These are phyloP conservation scores for Lepidium sativum DNA, from an alignment of 345 rosid species.

Conservation along the genomic window DNA sequence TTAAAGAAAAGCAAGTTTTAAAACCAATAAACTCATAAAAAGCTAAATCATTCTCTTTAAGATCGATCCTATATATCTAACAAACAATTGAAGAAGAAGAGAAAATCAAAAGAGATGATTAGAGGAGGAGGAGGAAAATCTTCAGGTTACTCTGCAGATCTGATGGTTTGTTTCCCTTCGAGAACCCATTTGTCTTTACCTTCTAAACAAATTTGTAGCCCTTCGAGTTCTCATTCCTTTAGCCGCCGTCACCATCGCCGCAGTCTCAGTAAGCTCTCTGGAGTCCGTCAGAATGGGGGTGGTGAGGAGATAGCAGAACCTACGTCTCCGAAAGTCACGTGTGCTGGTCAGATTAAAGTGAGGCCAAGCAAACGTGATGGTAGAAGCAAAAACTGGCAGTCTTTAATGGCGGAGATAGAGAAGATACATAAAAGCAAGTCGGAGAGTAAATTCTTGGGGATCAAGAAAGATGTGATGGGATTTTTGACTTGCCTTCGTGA, in stretches of 20 bases:
- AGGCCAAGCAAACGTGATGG: conserved; percentile 34
- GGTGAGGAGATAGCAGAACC: conserved; percentile 35
- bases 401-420: conserved; percentile 69
- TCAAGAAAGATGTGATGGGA: conserved; percentile 64
- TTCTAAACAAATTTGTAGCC: conserved; percentile 70
- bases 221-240: conserved; percentile 29
- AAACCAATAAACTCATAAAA: conserved; percentile 3
- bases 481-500: conserved; percentile 58
- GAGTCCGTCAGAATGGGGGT: background rate
- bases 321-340: conserved; percentile 83
- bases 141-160: conserved; percentile 60
- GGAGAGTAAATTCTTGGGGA: conserved; percentile 51
- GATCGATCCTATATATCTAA: conserved; percentile 17
- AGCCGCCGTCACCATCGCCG: conserved; percentile 39
- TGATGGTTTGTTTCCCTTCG: conserved; percentile 80
- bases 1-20: background rate
- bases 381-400: conserved; percentile 68
- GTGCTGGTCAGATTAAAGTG: conserved; percentile 95
- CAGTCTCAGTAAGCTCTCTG: conserved; percentile 30
- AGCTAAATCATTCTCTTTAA: background rate
- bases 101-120: conserved; percentile 31
- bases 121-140: conserved; percentile 57
- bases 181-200: conserved; percentile 55
- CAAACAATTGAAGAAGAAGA: conserved; percentile 5
- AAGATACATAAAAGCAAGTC: conserved; percentile 41